Evolutionary conservation across 2,329 filamentous ascomycete genomes (phyloP).

Genomic region (Cadophora sp.): DNA sequence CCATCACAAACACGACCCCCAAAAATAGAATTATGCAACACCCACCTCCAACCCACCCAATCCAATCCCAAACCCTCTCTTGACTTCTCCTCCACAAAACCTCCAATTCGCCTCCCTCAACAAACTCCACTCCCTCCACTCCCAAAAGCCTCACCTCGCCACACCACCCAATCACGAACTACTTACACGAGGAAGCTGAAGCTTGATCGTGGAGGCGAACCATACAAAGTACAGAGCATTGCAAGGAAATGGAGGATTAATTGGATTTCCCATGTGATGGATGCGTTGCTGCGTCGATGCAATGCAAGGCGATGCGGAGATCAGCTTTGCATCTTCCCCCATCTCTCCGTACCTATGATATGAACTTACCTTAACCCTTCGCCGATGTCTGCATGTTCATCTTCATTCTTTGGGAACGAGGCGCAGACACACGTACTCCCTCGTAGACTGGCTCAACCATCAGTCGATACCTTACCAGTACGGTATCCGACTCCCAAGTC

Average conservation of each 20-base stretch:
- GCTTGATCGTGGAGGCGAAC: not conserved
- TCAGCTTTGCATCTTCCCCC: conserved; percentile 3
- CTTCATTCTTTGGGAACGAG: conserved; percentile 9
- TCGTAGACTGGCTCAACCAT: not conserved
- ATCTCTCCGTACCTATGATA: not conserved
- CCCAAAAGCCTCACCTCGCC: too few species aligned
- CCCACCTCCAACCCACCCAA: too few species aligned
- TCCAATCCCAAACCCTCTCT: not conserved
- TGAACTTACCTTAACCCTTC: too few species aligned
- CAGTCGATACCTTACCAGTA: too few species aligned
- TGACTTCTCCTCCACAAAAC: too few species aligned
- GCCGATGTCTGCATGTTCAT: too few species aligned
- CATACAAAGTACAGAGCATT: not conserved
- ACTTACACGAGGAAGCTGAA: not conserved
- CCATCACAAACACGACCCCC: not conserved
- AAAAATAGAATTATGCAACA: conserved; percentile 15
- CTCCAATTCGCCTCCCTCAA: not conserved
- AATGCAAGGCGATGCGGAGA: not conserved
- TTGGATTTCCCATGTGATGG: not conserved
- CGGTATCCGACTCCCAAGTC: not conserved
- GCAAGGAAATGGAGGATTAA: not conserved
- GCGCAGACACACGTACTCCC: not conserved
- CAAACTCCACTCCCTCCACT: too few species aligned
- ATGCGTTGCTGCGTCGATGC: not conserved
- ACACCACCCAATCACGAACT: not conserved